These are phyloP conservation scores for Camellia sinensis DNA, from an alignment of 148 eudicot genomes.

Conservation along the genomic window DNA sequence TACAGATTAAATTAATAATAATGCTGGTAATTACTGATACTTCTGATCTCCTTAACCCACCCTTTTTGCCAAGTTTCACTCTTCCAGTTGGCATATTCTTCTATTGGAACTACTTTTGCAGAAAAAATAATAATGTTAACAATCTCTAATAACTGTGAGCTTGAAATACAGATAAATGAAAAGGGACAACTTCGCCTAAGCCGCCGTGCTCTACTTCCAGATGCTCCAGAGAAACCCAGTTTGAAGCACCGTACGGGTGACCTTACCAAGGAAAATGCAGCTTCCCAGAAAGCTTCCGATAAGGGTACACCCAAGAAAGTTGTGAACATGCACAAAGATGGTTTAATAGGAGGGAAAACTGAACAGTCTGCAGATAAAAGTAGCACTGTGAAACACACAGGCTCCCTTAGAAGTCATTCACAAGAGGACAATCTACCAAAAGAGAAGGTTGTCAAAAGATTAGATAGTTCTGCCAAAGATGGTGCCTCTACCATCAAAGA, in stretches of 20 bases:
- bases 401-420: constrained; percentile 28
- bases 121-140: background rate
- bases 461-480: constrained; percentile 27
- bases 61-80: background rate
- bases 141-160: background rate
- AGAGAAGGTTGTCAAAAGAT: constrained; percentile 45
- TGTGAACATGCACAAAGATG: constrained; percentile 27
- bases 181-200: constrained; percentile 97
- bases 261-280: constrained; percentile 42
- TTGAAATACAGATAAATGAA: constrained; percentile 64
- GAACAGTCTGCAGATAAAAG: constrained; percentile 25
- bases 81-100: background rate
- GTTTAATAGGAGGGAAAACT: constrained; percentile 23
- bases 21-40: background rate
- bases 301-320: constrained; percentile 37
- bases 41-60: background rate
- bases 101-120: background rate
- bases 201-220: constrained; percentile 82
- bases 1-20: background rate
- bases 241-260: constrained; percentile 41
- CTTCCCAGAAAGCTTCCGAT: constrained; percentile 28
- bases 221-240: constrained; percentile 50
- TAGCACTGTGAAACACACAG: constrained; percentile 11
- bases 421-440: constrained; percentile 25
- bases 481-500: constrained; percentile 32